Conservation (phyloP, 257 asterid species). For the Rhazya stricta region DNA sequence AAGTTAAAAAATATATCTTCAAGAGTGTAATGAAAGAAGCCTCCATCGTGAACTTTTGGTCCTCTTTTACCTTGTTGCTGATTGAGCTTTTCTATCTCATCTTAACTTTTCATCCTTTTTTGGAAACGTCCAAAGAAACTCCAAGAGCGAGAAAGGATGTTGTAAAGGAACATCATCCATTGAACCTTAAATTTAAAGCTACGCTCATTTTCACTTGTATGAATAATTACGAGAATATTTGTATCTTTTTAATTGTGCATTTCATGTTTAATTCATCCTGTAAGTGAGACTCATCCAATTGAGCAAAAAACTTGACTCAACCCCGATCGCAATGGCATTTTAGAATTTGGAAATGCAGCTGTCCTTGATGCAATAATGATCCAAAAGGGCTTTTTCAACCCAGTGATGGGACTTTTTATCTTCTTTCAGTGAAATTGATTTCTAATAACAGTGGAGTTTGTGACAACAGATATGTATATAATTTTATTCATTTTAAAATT, state of each 20-base stretch:
- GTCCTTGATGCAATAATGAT: no score
- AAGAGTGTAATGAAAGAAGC: not conserved
- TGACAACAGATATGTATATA: not conserved
- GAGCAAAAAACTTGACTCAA: no score
- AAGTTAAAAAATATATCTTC: not conserved
- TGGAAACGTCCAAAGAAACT: not conserved
- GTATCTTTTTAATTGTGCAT: no score
- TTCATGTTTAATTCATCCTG: no score
- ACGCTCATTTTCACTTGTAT: no score
- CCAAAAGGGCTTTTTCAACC: not conserved
- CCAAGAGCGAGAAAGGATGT: no score
- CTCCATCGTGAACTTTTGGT: not conserved
- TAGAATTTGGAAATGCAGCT: no score
- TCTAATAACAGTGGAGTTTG: not conserved
- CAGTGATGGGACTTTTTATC: not conserved
- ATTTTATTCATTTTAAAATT: not conserved
- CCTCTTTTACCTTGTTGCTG: not conserved
- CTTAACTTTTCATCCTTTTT: not conserved
- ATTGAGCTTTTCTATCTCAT: conserved; percentile 7
- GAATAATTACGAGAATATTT: no score
- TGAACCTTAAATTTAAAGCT: no score
- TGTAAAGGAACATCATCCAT: no score
- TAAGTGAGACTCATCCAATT: no score
- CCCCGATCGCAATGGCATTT: no score
- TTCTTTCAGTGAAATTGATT: not conserved